Evolutionary conservation across 1,284 basidiomycete species (phyloP).

Genomic region (Pseudozyma flocculosa): DNA sequence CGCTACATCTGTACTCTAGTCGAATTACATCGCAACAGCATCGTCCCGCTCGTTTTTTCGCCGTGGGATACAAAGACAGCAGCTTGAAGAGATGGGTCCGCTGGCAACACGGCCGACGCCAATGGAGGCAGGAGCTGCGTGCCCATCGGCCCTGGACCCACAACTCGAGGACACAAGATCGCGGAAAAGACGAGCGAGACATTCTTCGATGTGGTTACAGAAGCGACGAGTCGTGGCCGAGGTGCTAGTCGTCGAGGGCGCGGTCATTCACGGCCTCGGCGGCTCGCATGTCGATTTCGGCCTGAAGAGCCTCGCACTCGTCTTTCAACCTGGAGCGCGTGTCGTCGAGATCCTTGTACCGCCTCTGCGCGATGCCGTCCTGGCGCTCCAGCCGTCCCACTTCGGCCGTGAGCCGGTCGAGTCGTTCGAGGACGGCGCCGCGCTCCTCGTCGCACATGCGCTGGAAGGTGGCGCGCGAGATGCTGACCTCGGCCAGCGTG

Average conservation of each 20-base stretch:
- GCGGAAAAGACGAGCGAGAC: too few relatives aligned
- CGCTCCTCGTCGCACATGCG: slow-evolving; percentile 41
- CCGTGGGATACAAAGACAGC: too few relatives aligned
- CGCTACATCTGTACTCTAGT: too few relatives aligned
- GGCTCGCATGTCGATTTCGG: slow-evolving; percentile 53
- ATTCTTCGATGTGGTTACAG: too few relatives aligned
- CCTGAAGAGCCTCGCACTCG: slow-evolving; percentile 41
- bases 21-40: too few relatives aligned
- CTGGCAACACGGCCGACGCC: too few relatives aligned
- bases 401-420: slow-evolving; percentile 39
- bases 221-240: too few relatives aligned
- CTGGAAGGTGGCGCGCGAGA: slow-evolving; percentile 41
- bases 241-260: slow-evolving; percentile 2
- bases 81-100: too few relatives aligned
- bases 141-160: too few relatives aligned
- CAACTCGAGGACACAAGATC: too few relatives aligned
- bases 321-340: slow-evolving; percentile 31
- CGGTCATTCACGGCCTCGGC: slow-evolving; percentile 39
- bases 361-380: slow-evolving; percentile 40
- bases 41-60: too few relatives aligned
- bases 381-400: slow-evolving; percentile 37
- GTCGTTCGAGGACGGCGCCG: slow-evolving; percentile 37
- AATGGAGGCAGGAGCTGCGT: too few relatives aligned
- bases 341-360: slow-evolving; percentile 38
- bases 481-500: slow-evolving; percentile 24